Evolutionary conservation across 83 land plant genomes (phyloP), one percentile per base, ranked within the genome.

Genomic region (Larix sibirica): DNA sequence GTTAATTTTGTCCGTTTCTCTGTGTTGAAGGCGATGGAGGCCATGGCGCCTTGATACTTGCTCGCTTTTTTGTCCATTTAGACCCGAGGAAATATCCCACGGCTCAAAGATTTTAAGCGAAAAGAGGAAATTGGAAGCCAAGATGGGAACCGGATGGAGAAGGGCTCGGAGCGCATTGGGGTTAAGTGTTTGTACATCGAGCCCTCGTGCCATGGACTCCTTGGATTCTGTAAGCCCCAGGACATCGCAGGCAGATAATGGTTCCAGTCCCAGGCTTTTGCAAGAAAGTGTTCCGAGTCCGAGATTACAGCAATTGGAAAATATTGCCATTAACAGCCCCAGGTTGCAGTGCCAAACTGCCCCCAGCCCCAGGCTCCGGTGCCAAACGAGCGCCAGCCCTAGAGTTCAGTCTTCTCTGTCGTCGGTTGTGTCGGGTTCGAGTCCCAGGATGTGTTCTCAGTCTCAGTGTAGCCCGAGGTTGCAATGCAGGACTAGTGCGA

Each of bases 61-160:
- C 2, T 56, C 0, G 59, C 26, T 12, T 3, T 44, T 74, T 44
- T 74, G 77, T 74, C 77, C 28, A 54, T 56, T 56, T 56, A 56
- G 16, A 56, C 59, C 16, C 16, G 59, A 56, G 3, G 14, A 13
- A 2, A 56, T 21, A 65, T 65, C 68, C 68, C 68, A 65, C 68
- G 68, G 28, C 28, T 7, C 68, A 26, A 26, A 44, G 60, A 77
- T 47, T 26, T 28, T 6, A 28, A 44, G 79, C 12, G 31, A 8
- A 21, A 26, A 77, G 23, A 18, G 23, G 60, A 24, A 13, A 50
- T 47, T 47, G 68, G 28, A 65, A 65, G 68, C 28, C 6, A 26
- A 24, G 33, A 90, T 90, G 92, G 92, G 92, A 28, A 86, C 86
- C 47, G 90, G 92, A 16, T 90, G 92, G 92, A 79, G 92, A 73